Conservation (phyloP, 805 yeast species). For the Ogataea trehalophila region DNA sequence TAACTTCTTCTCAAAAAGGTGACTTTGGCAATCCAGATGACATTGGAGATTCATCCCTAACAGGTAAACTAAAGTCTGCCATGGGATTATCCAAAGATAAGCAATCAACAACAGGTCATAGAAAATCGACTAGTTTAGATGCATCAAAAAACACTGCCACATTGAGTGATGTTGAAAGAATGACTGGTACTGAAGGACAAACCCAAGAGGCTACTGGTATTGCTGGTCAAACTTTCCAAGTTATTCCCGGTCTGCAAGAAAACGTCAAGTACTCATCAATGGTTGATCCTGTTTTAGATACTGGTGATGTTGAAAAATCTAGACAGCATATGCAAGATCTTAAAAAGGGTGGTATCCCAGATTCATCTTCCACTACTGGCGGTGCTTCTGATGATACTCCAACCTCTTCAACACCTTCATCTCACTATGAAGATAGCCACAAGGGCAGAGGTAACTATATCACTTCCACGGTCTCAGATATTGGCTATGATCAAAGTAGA, state of each 20-base stretch:
- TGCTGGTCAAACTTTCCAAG: constrained; percentile 11
- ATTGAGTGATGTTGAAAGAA: constrained; percentile 5
- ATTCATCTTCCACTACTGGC: too few species aligned
- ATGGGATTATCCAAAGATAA: background rate
- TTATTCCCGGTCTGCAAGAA: constrained; percentile 7
- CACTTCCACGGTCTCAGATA: background rate
- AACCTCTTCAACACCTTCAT: too few species aligned
- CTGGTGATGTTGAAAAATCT: constrained; percentile 13
- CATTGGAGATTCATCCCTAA: background rate
- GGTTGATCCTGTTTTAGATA: constrained; percentile 24
- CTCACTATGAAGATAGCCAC: background rate
- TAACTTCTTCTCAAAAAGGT: constrained; percentile 6
- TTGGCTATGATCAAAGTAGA: background rate
- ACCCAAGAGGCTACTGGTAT: constrained; percentile 4
- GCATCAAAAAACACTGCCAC: constrained; percentile 9
- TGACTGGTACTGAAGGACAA: constrained; percentile 1
- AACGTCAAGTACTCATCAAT: constrained; percentile 24
- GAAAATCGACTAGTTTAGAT: constrained; percentile 2
- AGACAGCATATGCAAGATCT: background rate
- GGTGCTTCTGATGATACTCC: background rate
- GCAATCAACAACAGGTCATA: background rate
- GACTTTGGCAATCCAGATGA: background rate
- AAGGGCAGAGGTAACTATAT: background rate
- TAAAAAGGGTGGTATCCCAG: background rate
- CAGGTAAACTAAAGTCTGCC: constrained; percentile 1